These are phyloP conservation scores for Mycocentrospora acerina DNA, from an alignment of 2,329 filamentous ascomycete species.

Conservation along the genomic window DNA sequence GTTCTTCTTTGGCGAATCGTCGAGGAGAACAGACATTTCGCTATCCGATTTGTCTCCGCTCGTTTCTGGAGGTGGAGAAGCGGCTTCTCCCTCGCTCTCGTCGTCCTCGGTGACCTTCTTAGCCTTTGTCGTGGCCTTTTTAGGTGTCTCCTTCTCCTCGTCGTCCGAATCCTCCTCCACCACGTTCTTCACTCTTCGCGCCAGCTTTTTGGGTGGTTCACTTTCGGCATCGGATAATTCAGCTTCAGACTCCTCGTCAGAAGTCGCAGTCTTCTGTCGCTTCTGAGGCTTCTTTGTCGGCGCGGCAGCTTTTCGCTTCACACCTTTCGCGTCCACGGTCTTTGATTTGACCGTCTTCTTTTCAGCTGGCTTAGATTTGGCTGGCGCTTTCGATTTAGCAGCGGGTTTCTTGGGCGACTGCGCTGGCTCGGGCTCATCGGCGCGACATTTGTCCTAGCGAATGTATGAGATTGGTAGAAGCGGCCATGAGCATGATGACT, in stretches of 20 bases:
- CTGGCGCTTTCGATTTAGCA: conserved; percentile 9
- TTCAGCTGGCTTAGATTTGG: conserved; percentile 21
- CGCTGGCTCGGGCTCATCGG: conserved; percentile 23
- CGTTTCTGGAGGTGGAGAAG: conserved; percentile 8
- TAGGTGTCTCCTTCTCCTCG: conserved; percentile 15
- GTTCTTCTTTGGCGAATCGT: conserved; percentile 67
- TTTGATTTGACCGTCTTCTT: conserved; percentile 22
- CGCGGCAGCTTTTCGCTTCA: conserved; percentile 34
- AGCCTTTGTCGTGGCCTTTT: conserved; percentile 10
- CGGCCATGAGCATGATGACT: neutral
- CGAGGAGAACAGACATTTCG: conserved; percentile 74
- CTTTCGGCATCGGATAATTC: conserved; percentile 28
- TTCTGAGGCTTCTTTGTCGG: conserved; percentile 35
- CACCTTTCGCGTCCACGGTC: conserved; percentile 16
- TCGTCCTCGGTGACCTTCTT: conserved; percentile 13
- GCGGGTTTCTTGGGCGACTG: conserved; percentile 17
- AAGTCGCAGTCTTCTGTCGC: conserved; percentile 29
- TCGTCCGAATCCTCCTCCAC: conserved; percentile 34
- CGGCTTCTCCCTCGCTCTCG: conserved; percentile 15
- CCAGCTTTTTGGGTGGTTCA: conserved; percentile 25
- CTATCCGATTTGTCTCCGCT: conserved; percentile 52
- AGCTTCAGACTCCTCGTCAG: conserved; percentile 34
- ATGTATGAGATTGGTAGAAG: conserved; percentile 3
- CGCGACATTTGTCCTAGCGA: conserved; percentile 29
- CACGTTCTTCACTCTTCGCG: conserved; percentile 25